Percentiles rank a stretch among this genome's conserved stretches.
Evolutionary conservation across 108 stramenopile species (phyloP).

Genomic region (Nitzschia putrida): DNA sequence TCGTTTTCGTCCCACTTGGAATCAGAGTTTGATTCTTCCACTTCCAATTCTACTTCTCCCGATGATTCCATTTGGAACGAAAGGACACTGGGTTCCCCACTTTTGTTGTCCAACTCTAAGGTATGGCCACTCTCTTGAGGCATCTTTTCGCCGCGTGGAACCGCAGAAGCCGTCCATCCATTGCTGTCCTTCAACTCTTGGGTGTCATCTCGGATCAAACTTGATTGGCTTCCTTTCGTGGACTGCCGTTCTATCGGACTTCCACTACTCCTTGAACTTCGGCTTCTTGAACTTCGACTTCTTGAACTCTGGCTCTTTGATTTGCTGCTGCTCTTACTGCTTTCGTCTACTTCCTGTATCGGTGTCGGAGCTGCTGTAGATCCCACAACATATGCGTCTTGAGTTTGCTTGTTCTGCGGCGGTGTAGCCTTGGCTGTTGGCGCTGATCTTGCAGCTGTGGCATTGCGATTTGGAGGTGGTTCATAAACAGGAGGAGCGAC

Average conservation of each 20-base stretch:
- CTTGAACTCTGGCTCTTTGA: background rate
- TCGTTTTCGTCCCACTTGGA: conserved; percentile 14
- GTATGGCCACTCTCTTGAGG: background rate
- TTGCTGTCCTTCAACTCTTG: background rate
- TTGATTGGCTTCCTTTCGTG: too few species aligned
- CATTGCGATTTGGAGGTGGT: conserved; percentile 1
- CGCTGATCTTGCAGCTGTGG: background rate
- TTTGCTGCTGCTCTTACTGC: background rate
- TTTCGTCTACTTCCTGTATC: background rate
- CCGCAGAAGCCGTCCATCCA: background rate
- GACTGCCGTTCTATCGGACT: background rate
- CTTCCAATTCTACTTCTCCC: background rate
- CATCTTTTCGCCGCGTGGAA: background rate
- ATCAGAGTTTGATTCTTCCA: background rate
- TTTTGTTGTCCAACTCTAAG: background rate
- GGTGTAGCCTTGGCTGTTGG: background rate
- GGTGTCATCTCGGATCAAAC: background rate
- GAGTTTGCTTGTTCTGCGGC: background rate
- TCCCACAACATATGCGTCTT: background rate
- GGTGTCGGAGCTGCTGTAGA: background rate
- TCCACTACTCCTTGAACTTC: background rate
- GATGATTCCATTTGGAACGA: background rate
- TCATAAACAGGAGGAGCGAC: conserved; percentile 4
- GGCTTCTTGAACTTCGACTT: background rate
- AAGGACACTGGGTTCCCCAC: background rate